phyloP scores from a whole-genome alignment of 345 rosid genomes.

The Capsella bursapastoris region DNA sequence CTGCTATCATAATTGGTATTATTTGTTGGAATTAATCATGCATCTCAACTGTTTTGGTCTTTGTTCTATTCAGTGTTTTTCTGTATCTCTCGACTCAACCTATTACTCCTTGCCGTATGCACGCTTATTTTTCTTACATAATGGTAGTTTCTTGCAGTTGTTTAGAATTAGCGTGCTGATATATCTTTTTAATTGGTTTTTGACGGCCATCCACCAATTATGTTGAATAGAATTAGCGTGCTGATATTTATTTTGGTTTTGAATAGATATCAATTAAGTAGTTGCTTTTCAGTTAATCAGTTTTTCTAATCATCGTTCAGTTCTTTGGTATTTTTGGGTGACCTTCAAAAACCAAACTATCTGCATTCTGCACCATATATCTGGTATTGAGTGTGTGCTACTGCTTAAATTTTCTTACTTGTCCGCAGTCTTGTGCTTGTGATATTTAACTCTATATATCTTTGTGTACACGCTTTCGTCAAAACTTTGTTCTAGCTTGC shows the following conservation, averaged over 20 bases:
- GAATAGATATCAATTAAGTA: constrained; percentile 4
- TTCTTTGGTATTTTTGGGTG: constrained; percentile 7
- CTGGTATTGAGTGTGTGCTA: constrained; percentile 5
- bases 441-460: constrained; percentile 10
- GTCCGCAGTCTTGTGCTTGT: constrained; percentile 6
- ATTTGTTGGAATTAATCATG: neutral
- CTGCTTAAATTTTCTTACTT: constrained; percentile 1
- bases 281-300: neutral
- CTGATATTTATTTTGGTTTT: constrained; percentile 13
- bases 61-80: constrained; percentile 13
- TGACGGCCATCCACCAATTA: constrained; percentile 6
- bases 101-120: constrained; percentile 5
- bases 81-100: constrained; percentile 1
- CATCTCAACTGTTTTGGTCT: constrained; percentile 17
- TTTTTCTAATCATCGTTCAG: constrained; percentile 11
- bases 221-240: neutral
- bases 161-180: constrained; percentile 20
- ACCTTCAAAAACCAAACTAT: neutral
- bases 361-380: neutral
- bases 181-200: constrained; percentile 22
- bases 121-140: neutral
- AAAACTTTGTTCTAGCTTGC: constrained; percentile 25
- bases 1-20: neutral
- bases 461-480: constrained; percentile 23
- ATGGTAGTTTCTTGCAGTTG: constrained; percentile 18